Conservation (phyloP, 495 filamentous ascomycete species). For the Cercophora newfieldiana region DNA sequence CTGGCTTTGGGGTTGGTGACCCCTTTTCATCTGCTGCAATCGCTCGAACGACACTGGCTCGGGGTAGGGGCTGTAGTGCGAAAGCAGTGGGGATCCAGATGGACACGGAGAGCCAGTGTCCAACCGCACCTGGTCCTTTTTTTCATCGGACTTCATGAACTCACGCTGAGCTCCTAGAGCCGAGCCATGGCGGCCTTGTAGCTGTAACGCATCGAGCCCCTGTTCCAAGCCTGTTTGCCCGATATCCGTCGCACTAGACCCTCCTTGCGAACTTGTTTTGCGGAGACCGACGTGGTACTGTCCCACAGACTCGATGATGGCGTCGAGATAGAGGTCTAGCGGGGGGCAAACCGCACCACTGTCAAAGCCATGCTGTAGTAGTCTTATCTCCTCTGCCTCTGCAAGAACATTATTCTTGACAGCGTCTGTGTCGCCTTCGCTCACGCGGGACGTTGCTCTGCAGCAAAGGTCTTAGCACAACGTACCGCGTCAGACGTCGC, state of each 20-base stretch:
- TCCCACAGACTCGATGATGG: slow-evolving; percentile 10
- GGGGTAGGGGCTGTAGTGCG: slow-evolving; percentile 9
- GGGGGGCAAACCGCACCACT: neutral
- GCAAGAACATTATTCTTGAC: slow-evolving; percentile 7
- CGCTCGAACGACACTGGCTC: neutral
- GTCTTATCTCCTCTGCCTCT: slow-evolving; percentile 15
- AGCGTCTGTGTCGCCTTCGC: neutral
- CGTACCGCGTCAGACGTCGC: no score
- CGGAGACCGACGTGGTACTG: no score
- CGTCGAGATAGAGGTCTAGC: slow-evolving; percentile 21
- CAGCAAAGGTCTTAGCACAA: neutral
- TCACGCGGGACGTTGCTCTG: slow-evolving; percentile 4
- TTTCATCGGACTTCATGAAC: neutral
- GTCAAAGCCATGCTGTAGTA: neutral
- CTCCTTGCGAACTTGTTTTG: no score
- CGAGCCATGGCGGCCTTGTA: neutral
- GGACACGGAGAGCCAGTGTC: slow-evolving; percentile 26
- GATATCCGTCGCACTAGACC: no score
- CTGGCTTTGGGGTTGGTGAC: neutral
- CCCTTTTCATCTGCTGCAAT: neutral
- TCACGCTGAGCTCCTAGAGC: neutral
- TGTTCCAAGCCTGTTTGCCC: neutral
- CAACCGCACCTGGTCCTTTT: no score
- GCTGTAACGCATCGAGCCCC: neutral
- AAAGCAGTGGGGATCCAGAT: slow-evolving; percentile 13